These are phyloP conservation scores for Penicillium sp. DNA, from an alignment of 2,329 filamentous ascomycete genomes.

Conservation along the genomic window DNA sequence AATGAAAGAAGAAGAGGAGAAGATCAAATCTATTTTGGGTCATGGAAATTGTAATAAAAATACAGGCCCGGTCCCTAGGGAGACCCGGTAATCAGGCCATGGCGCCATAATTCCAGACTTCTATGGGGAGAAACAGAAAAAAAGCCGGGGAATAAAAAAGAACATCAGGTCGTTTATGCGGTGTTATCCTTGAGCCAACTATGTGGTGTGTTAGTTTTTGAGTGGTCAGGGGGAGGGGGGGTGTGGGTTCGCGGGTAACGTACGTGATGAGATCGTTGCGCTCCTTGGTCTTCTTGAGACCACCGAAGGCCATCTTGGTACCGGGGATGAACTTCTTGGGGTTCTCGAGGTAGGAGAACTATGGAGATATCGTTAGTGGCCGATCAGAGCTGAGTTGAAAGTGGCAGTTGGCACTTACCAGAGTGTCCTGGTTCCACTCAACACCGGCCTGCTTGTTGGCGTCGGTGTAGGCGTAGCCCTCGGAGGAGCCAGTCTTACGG, in stretches of 20 bases:
- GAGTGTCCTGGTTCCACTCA: slow-evolving; percentile 78
- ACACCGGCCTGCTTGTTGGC: slow-evolving; percentile 99
- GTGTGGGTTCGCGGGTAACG: slow-evolving; percentile 40
- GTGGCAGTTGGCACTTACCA: slow-evolving; percentile 58
- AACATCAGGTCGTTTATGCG: slow-evolving; percentile 34
- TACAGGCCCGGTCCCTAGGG: slow-evolving; percentile 37
- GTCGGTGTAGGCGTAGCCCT: slow-evolving; percentile 96
- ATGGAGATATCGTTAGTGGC: slow-evolving; percentile 20
- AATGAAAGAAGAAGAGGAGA: slow-evolving; percentile 19
- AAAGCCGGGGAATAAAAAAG: slow-evolving; percentile 17
- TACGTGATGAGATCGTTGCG: slow-evolving; percentile 98
- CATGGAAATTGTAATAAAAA: slow-evolving; percentile 37
- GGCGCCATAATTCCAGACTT: slow-evolving; percentile 23
- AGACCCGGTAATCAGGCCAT: slow-evolving; percentile 29
- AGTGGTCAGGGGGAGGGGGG: too few relatives aligned
- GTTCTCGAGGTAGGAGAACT: slow-evolving; percentile 99
- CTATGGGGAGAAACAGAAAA: slow-evolving; percentile 16
- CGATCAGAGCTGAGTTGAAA: not conserved
- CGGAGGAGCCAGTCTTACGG: slow-evolving; percentile 87
- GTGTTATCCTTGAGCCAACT: slow-evolving; percentile 43
- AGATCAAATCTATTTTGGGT: slow-evolving; percentile 37
- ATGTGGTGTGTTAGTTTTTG: slow-evolving; percentile 21
- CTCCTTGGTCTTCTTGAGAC: slow-evolving; percentile 99
- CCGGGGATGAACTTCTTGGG: slow-evolving; percentile 99
- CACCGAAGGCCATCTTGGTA: slow-evolving; percentile 99